Conservation (phyloP, 169 alveolate genomes). For the Besnoitia besnoiti region DNA sequence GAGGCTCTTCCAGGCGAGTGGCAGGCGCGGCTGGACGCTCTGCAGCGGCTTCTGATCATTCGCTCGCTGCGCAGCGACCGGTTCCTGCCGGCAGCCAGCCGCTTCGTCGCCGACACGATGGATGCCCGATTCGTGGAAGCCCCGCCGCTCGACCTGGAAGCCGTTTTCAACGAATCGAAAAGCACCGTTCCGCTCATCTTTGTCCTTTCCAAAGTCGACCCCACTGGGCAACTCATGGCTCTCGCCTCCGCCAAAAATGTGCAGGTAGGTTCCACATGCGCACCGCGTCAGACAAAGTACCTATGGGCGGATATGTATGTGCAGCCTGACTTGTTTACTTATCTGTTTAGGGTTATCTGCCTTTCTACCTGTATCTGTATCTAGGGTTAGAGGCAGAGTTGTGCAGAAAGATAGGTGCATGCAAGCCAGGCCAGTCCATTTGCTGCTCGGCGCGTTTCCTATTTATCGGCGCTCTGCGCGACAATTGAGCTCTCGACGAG, state of each 20-base stretch:
- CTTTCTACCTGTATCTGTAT: too few species aligned
- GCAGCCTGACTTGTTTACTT: too few species aligned
- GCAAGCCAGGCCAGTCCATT: too few species aligned
- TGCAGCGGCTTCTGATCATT: constrained; percentile 87
- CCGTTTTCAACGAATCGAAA: constrained; percentile 85
- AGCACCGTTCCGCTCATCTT: constrained; percentile 87
- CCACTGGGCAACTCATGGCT: constrained; percentile 85
- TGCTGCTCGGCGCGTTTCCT: too few species aligned
- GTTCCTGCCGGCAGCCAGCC: constrained; percentile 86
- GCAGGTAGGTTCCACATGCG: neutral
- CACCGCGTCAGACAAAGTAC: constrained; percentile 6
- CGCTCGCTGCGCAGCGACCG: constrained; percentile 93
- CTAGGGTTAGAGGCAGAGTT: too few species aligned
- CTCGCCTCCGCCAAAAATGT: constrained; percentile 79
- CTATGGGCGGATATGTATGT: neutral
- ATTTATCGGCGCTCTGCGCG: too few species aligned
- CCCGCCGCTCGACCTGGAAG: constrained; percentile 89
- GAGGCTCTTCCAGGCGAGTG: constrained; percentile 95
- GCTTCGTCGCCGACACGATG: constrained; percentile 86
- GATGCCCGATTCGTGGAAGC: constrained; percentile 90
- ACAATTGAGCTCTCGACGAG: too few species aligned
- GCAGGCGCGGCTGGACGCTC: constrained; percentile 92
- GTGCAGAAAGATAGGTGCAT: too few species aligned
- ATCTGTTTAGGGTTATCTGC: too few species aligned
- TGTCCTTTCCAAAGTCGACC: constrained; percentile 93